Conservation (phyloP, 495 filamentous ascomycete genomes). For the Lasiosphaeria ovina region DNA sequence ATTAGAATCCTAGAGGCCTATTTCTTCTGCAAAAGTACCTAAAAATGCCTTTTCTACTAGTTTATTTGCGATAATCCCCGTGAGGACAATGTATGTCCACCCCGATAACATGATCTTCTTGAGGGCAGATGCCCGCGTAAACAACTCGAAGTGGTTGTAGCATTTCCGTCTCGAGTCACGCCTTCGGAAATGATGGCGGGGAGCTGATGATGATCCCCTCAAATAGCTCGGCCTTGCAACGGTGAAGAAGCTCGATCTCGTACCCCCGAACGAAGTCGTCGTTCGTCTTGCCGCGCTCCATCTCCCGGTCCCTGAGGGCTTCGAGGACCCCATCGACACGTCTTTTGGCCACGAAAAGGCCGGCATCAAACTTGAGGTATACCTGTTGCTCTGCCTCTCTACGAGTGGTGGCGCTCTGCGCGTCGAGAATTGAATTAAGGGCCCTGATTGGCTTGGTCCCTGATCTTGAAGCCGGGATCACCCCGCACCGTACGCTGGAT, state of each 20-base stretch:
- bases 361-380: conserved; percentile 3
- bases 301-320: not conserved
- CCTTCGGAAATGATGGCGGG: not conserved
- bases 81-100: no score
- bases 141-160: no score
- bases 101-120: no score
- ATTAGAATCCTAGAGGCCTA: no score
- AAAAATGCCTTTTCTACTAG: no score
- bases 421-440: not conserved
- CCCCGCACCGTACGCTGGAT: not conserved
- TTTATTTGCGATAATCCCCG: no score
- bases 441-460: conserved; percentile 1
- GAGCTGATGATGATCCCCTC: not conserved
- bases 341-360: not conserved
- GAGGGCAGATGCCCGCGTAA: no score
- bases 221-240: no score
- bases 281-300: not conserved
- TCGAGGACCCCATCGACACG: not conserved
- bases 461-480: not conserved
- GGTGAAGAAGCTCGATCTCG: not conserved
- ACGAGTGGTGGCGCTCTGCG: not conserved
- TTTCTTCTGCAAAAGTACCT: no score
- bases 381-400: not conserved
- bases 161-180: not conserved
- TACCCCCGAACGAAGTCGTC: not conserved